Base-by-base conservation (phyloP, 2,329 filamentous ascomycete genomes). In the Monosporascus sp. region DNA sequence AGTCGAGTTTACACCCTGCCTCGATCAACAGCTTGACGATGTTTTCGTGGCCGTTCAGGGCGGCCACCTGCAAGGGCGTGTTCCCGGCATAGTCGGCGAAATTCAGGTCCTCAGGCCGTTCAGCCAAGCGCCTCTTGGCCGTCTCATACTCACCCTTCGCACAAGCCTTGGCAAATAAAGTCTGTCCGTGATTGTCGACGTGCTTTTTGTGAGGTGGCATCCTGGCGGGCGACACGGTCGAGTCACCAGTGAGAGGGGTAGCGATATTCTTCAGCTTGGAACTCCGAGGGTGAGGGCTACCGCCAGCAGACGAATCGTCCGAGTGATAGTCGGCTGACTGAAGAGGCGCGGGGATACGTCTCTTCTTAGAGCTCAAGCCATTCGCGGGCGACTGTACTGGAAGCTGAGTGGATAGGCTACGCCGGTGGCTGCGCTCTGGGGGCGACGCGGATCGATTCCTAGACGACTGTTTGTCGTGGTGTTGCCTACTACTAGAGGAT, bases 1-100 rank as follows among this genome's bases (percentile, higher is more conserved):
- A 93, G 64, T 97, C 89, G 46, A 94, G 80, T 52, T 89, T 87
- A 71, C 92, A 96, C 36, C 90, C 89, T 57, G 90, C 86, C 8
- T 89, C 83, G 57, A 99, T 85, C 39, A 99, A 75, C 50, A 96
- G 87, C 67, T 89, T 86, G 39, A 97, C 94, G 53, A 97, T 92
- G 51, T 94, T 83, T 35, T 86, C 86, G 68, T 87, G 89, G 7
- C 94, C 94, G 65, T 94, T 88, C 54, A 99, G 79, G 35, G 92
- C 86, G 36, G 94, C 93, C 60, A 96, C 94, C 70, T 99, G 94
- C 36, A 99, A 77, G 24, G 94, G 94, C 1, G 93, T 95, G 65
- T 97, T 97, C n/a, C 90, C 90, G 15, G 94, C 94, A 67, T 96
- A 95, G 66, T 99, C 94, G 24, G 89, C 85, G 54, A 92, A 82